Evolutionary conservation across 2,329 filamentous ascomycete species (phyloP).

Genomic region (Rhynchosporium agropyri): DNA sequence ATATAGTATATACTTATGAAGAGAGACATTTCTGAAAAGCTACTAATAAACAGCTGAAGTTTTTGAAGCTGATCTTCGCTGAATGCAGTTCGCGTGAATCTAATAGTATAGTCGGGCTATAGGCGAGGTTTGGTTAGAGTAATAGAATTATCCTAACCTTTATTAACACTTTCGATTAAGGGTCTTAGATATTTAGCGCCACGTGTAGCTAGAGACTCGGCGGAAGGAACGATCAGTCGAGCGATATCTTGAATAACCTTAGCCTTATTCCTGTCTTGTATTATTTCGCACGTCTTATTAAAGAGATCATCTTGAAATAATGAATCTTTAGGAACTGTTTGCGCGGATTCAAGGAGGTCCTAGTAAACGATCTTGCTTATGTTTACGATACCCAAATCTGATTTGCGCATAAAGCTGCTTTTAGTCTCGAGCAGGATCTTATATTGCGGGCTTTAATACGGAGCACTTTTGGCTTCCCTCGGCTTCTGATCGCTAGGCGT

Average conservation of each 20-base stretch:
- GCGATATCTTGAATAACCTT: constrained; percentile 39
- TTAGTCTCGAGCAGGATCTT: constrained; percentile 45
- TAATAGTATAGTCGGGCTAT: constrained; percentile 50
- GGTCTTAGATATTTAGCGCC: constrained; percentile 37
- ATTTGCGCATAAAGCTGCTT: constrained; percentile 47
- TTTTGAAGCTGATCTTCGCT: constrained; percentile 47
- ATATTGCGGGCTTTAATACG: constrained; percentile 45
- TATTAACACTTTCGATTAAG: constrained; percentile 47
- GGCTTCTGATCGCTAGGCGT: constrained; percentile 47
- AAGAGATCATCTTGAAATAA: constrained; percentile 47
- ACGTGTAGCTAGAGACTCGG: constrained; percentile 8
- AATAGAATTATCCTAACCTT: constrained; percentile 47
- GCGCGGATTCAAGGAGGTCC: constrained; percentile 41
- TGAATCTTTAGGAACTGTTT: constrained; percentile 42
- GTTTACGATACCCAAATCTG: constrained; percentile 40
- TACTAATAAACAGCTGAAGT: constrained; percentile 45
- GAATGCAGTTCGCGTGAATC: constrained; percentile 46
- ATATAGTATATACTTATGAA: constrained; percentile 49
- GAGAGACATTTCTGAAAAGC: constrained; percentile 38
- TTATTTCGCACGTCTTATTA: constrained; percentile 40
- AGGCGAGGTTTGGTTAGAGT: constrained; percentile 44
- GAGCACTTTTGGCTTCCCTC: constrained; percentile 46
- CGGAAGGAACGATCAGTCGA: constrained; percentile 43
- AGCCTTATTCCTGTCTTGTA: constrained; percentile 44
- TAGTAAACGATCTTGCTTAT: constrained; percentile 41